phyloP scores from a whole-genome alignment of 148 eudicot species.

The Vaccinium darrowii region DNA sequence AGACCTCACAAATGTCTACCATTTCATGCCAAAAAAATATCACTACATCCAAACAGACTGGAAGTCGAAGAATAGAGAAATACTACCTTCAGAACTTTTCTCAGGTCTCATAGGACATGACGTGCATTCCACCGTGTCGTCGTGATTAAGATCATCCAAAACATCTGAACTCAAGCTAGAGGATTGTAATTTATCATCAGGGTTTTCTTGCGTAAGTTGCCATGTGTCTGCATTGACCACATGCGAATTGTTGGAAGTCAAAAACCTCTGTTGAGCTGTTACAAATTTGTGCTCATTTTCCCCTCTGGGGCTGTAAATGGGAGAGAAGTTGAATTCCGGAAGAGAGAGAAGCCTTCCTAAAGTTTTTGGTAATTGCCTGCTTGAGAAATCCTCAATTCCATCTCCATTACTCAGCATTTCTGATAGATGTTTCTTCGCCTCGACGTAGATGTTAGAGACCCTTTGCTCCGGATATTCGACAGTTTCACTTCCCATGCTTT shows the following conservation, averaged over 20 bases:
- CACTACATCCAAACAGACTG: not conserved
- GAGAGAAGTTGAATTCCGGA: constrained; percentile 60
- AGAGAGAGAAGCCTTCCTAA: constrained; percentile 77
- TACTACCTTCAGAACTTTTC: constrained; percentile 31
- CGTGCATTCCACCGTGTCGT: constrained; percentile 17
- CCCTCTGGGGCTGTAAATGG: constrained; percentile 60
- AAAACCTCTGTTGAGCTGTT: constrained; percentile 30
- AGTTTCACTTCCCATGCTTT: constrained; percentile 17
- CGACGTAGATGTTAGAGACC: constrained; percentile 62
- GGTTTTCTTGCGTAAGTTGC: constrained; percentile 27
- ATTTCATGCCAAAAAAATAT: not conserved
- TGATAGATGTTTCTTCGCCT: constrained; percentile 91
- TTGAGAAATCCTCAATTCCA: constrained; percentile 35
- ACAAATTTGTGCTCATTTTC: constrained; percentile 29
- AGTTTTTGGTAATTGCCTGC: constrained; percentile 52
- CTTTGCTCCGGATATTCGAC: constrained; percentile 44
- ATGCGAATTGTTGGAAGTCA: constrained; percentile 28
- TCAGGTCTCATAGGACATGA: constrained; percentile 17
- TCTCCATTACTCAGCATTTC: constrained; percentile 70
- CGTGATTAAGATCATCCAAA: constrained; percentile 26
- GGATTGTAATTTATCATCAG: constrained; percentile 28
- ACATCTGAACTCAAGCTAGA: constrained; percentile 18
- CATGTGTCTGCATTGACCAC: constrained; percentile 24
- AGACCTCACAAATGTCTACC: not conserved
- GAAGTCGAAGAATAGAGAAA: constrained; percentile 13